Base-by-base conservation (phyloP, 208 protist species). In the Trypanosomatidae sp. region DNA sequence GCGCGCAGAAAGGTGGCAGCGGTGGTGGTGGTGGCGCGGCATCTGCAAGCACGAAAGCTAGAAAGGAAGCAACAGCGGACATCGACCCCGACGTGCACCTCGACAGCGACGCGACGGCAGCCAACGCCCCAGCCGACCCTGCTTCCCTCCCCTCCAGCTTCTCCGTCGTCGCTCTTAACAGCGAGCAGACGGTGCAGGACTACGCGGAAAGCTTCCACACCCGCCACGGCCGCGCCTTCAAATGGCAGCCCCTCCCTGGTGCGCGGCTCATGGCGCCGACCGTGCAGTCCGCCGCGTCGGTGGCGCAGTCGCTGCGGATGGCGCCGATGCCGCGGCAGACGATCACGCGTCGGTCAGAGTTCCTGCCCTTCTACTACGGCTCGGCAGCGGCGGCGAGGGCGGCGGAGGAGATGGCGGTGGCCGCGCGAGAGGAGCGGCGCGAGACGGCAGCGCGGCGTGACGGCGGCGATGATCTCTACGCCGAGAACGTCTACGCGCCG, bases 221-320 rank as follows among this genome's bases (percentile, higher is more conserved):
- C 25, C 28, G 1, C 3, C 76, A 81, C 59, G 66, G 71, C 9
- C 76, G 76, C 46, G 55, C 52, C 30, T 81, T 85, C 62, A 85
- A 85, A 65, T 85, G 81, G 77, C 59, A 79, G 69, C 55, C 76
- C 13, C 72, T 73, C 33, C 73, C 81, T 10, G 76, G 68, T 25
- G 28, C 1, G 1, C 62, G 53, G 8, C 59, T 59, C 25, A 1
- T 58, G 7, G 17, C 55, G 2, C 70, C 77, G 41, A 73, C 81
- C 19, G 66, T 82, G 69, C 75, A 70, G 71, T 62, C 55, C 8
- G 72, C 81, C 17, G 71, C 67, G 12, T 52, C 64, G 12, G 36
- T 78, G 43, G 76, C 81, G 15, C 28, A 69, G 44, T 58, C 70
- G 39, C 62, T 76, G 0, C 39, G 70, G 39, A 36, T 85, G 39